Conservation (phyloP, 768 basidiomycete species). For the Agaricus blazei region DNA sequence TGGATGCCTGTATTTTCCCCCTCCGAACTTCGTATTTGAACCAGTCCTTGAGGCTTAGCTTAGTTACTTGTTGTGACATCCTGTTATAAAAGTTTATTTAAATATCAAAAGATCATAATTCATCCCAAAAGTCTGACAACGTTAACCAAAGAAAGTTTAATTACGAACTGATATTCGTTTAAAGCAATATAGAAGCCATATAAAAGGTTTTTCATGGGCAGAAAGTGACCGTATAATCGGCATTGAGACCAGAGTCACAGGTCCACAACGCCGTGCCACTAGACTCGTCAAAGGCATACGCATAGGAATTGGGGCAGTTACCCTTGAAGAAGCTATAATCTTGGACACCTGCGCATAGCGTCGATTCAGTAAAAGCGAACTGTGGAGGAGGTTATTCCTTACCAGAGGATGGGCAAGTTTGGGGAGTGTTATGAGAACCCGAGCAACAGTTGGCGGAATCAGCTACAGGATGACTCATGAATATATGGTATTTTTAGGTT, state of each 20-base stretch:
- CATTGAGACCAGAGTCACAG: slow-evolving; percentile 33
- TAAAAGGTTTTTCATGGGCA: slow-evolving; percentile 27
- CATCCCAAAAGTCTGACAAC: no score
- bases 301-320: slow-evolving; percentile 45
- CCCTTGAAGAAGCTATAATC: slow-evolving; percentile 38
- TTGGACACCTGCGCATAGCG: slow-evolving; percentile 23
- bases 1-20: no score
- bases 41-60: no score
- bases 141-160: no score
- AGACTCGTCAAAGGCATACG: slow-evolving; percentile 51
- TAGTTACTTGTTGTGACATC: no score
- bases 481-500: background rate
- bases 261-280: slow-evolving; percentile 48
- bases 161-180: no score
- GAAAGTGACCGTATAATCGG: slow-evolving; percentile 47
- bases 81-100: no score
- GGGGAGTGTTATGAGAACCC: slow-evolving; percentile 44
- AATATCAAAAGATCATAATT: no score
- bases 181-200: no score
- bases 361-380: background rate
- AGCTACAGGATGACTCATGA: slow-evolving; percentile 20
- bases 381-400: background rate
- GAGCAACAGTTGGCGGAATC: slow-evolving; percentile 66
- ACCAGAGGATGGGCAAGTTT: slow-evolving; percentile 50
- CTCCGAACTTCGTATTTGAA: no score